Evolutionary conservation across 495 filamentous ascomycete species (phyloP), one percentile per base, ranked within the genome.

Genomic region (Xylona heveae): DNA sequence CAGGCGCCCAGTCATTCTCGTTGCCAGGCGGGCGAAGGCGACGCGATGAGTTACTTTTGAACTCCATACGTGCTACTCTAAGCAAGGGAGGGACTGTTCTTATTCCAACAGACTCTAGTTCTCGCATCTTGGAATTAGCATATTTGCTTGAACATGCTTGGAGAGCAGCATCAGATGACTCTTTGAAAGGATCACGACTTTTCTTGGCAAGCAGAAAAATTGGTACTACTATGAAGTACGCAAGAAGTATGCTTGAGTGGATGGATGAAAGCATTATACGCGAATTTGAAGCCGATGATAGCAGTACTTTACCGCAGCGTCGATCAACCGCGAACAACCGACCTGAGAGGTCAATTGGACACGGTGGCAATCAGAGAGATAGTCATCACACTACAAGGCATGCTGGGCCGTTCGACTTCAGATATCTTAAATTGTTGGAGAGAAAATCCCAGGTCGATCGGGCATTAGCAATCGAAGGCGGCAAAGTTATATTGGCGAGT

Each of bases 211-310:
- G 79, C 13, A 73, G 67, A 29, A 84, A 74, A 38, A 71, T 76
- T 32, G 65, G 70, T 31, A 78, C 77, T 16, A 85, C 80, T 1
- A 80, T 92, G 72, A 59, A 75, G 35, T 72, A 91, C 34, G 78
- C 84, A 10, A 65, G 82, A 38, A 94, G 85, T 48, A 92, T 95
- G 82, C 54, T 95, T 33, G 88, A 99, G 49, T 99, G 88, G 88
- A 95, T 94, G 82, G 83, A 94, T 44, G 83, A 93, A 42, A 74
- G 65, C 30, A 82, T 99, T 30, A 68, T 91, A 32, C 66, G 74
- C 29, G 83, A 94, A 39, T 90, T 93, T 35, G 90, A 99, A 51
- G 71, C 74, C 1, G 70, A 38, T 3, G 31, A 12, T 18, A 45
- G 38, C 14, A 51, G 54, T 30, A 49, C 43, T 10, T 55, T 58